These are phyloP conservation scores for Carallia pectinifolia DNA, from an alignment of 345 rosid species.

Conservation along the genomic window DNA sequence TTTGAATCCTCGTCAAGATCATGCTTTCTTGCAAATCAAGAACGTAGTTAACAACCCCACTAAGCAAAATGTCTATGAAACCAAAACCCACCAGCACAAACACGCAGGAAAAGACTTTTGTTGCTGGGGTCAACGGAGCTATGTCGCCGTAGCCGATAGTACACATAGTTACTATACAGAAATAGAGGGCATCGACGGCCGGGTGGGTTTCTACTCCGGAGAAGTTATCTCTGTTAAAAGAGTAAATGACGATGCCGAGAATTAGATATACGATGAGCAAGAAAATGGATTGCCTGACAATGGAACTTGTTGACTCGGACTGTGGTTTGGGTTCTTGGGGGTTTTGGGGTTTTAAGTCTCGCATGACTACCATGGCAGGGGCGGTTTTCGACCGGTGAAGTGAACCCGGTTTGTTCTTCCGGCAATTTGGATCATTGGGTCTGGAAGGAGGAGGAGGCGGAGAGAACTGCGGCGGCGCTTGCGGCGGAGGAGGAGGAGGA, in stretches of 20 bases:
- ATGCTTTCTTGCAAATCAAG: conserved; percentile 49
- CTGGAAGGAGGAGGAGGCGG: conserved; percentile 1
- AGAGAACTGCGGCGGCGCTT: not conserved
- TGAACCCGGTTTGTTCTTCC: conserved; percentile 28
- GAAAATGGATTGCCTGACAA: conserved; percentile 32
- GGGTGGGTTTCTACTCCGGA: conserved; percentile 42
- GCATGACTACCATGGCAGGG: conserved; percentile 73
- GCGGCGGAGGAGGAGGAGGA: conserved; percentile 4
- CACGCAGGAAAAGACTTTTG: conserved; percentile 42
- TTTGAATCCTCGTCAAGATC: conserved; percentile 34
- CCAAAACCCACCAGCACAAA: conserved; percentile 50
- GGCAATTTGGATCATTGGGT: conserved; percentile 1
- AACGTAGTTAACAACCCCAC: conserved; percentile 41
- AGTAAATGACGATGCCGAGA: conserved; percentile 35
- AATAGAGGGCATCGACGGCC: conserved; percentile 53
- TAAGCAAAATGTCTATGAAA: conserved; percentile 44
- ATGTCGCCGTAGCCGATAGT: conserved; percentile 70
- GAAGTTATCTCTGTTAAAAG: conserved; percentile 35
- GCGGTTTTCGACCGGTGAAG: conserved; percentile 78
- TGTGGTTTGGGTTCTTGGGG: conserved; percentile 28
- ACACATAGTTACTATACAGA: conserved; percentile 63
- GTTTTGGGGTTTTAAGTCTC: conserved; percentile 27
- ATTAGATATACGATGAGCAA: conserved; percentile 34
- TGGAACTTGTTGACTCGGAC: conserved; percentile 28
- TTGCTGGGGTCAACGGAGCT: conserved; percentile 33